A percentile compares a stretch with the other conserved stretches of the same genome.
Conservation (phyloP, 306 rosid species). For the Rosa persica region DNA sequence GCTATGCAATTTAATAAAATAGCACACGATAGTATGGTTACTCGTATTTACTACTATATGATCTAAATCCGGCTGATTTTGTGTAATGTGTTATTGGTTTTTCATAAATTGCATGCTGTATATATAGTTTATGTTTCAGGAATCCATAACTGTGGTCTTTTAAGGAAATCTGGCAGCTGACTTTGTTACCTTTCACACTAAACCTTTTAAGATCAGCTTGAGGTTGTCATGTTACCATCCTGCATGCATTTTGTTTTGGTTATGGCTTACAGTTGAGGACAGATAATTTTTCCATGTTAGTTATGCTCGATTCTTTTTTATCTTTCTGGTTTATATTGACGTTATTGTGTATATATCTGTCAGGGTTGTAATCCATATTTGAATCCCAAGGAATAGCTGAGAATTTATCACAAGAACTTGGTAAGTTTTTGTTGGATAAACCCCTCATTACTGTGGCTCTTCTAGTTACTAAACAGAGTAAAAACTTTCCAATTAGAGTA, state of each 20-base stretch:
- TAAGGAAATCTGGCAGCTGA: conserved; percentile 21
- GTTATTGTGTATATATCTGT: background rate
- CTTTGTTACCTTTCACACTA: conserved; percentile 7
- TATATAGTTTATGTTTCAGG: conserved; percentile 17
- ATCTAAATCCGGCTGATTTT: conserved; percentile 35
- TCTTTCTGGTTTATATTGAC: conserved; percentile 9
- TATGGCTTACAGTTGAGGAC: conserved; percentile 13
- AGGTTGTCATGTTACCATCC: conserved; percentile 10
- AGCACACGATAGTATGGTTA: conserved; percentile 51
- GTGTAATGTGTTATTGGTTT: conserved; percentile 26
- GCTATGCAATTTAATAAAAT: conserved; percentile 69
- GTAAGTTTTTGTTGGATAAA: background rate
- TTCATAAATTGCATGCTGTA: conserved; percentile 30
- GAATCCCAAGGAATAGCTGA: conserved; percentile 15
- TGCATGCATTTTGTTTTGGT: conserved; percentile 12
- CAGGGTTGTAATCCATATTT: background rate
- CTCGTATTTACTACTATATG: conserved; percentile 30
- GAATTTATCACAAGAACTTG: background rate
- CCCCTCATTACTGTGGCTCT: background rate
- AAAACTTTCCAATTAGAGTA: background rate
- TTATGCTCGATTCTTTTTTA: background rate
- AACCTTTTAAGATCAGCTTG: conserved; percentile 18
- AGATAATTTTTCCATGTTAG: conserved; percentile 11
- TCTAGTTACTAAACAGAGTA: conserved; percentile 8
- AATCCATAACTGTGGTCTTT: conserved; percentile 18